These are phyloP conservation scores for Phytopythium cucurbitacearum DNA, from an alignment of 352 stramenopile genomes.

Conservation along the genomic window DNA sequence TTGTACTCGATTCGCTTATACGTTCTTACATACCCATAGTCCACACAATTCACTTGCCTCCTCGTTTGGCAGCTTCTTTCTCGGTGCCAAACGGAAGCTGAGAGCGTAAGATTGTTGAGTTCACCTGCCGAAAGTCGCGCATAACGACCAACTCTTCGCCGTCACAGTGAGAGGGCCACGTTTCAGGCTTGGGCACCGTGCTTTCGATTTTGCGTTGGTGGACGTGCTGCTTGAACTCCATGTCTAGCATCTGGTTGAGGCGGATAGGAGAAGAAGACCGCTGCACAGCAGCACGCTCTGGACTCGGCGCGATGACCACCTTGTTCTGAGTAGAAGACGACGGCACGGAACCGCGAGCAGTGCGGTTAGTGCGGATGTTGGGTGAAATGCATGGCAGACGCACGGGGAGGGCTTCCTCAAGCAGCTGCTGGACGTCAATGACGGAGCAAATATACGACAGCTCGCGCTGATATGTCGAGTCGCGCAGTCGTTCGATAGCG, in stretches of 20 bases:
- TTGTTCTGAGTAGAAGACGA: not conserved
- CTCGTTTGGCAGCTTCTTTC: constrained; percentile 11
- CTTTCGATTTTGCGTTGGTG: constrained; percentile 14
- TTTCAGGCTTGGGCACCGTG: constrained; percentile 1
- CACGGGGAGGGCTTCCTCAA: constrained; percentile 11
- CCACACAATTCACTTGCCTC: constrained; percentile 6
- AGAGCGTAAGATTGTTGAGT: constrained; percentile 29
- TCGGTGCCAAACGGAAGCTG: constrained; percentile 25
- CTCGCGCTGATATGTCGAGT: constrained; percentile 49
- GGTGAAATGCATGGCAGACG: constrained; percentile 30
- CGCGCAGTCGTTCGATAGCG: constrained; percentile 51
- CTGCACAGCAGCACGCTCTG: not conserved
- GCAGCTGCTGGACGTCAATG: constrained; percentile 29
- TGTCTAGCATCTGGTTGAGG: constrained; percentile 36
- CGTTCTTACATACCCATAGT: constrained; percentile 12
- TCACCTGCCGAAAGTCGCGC: constrained; percentile 45
- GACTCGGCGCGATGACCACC: too few relatives aligned
- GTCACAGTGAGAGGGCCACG: not conserved
- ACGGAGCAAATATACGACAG: constrained; percentile 50
- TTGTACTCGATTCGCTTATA: not conserved
- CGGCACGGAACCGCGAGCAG: too few relatives aligned
- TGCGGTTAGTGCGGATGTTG: not conserved
- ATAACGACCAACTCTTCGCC: constrained; percentile 27
- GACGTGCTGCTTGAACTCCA: constrained; percentile 36
- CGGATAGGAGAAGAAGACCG: constrained; percentile 7